A percentile compares a stretch with the other conserved stretches of the same genome.
phyloP scores from a whole-genome alignment of 495 filamentous ascomycete species.

The Aspergillus haitiensis region DNA sequence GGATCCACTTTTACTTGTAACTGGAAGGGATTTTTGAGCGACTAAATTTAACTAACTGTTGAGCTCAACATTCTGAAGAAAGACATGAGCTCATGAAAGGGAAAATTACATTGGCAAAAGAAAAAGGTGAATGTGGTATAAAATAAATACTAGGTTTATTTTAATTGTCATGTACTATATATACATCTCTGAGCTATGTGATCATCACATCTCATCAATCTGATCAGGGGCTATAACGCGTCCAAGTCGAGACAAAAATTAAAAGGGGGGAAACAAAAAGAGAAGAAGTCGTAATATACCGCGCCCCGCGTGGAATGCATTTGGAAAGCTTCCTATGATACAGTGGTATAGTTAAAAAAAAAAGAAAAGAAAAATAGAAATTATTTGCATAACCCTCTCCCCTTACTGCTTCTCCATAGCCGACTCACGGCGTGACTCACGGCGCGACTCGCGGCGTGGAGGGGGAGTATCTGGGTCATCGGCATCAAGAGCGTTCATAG shows the following conservation, averaged over 20 bases:
- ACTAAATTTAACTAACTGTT: background rate
- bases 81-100: too few species aligned
- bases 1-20: background rate
- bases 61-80: background rate
- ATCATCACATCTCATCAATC: background rate
- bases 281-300: background rate
- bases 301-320: background rate
- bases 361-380: background rate
- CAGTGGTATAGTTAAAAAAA: background rate
- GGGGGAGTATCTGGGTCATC: conserved; percentile 23
- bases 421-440: background rate
- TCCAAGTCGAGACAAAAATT: too few species aligned
- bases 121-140: background rate
- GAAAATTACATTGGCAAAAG: background rate
- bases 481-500: conserved; percentile 49
- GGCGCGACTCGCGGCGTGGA: background rate
- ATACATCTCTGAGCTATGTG: background rate
- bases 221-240: background rate
- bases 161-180: background rate
- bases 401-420: background rate
- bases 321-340: background rate
- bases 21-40: background rate
- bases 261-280: too few species aligned
- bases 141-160: background rate
- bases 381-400: too few species aligned